These are phyloP conservation scores for Didymella pomorum DNA, from an alignment of 2,329 filamentous ascomycete species.

Conservation along the genomic window DNA sequence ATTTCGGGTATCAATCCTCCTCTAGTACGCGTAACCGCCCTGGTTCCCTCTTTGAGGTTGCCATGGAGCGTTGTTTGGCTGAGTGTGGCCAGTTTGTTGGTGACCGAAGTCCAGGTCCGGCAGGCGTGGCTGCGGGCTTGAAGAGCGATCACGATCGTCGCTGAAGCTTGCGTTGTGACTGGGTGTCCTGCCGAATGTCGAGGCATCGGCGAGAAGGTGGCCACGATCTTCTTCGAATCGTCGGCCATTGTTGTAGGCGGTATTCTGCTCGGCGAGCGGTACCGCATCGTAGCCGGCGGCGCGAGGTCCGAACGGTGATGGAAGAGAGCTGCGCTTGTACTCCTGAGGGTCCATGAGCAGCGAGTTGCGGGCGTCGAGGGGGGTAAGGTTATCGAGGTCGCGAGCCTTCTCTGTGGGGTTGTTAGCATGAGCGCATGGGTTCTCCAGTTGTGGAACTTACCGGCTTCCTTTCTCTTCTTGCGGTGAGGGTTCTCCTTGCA, in stretches of 20 bases:
- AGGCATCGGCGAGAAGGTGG: slow-evolving; percentile 47
- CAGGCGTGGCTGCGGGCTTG: slow-evolving; percentile 41
- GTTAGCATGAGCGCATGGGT: slow-evolving; percentile 37
- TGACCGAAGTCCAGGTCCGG: slow-evolving; percentile 40
- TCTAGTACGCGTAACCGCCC: slow-evolving; percentile 39
- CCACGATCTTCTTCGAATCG: slow-evolving; percentile 40
- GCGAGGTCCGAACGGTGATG: slow-evolving; percentile 40
- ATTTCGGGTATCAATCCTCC: slow-evolving; percentile 21
- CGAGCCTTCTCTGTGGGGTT: slow-evolving; percentile 72
- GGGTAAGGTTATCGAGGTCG: slow-evolving; percentile 83
- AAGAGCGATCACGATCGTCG: slow-evolving; percentile 30
- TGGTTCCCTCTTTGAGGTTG: slow-evolving; percentile 36
- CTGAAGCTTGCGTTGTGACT: slow-evolving; percentile 38
- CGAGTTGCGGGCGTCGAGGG: slow-evolving; percentile 85
- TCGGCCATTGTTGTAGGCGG: slow-evolving; percentile 37
- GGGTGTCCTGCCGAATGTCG: slow-evolving; percentile 41
- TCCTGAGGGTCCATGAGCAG: slow-evolving; percentile 73
- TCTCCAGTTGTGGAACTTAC: slow-evolving; percentile 63
- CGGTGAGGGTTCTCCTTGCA: slow-evolving; percentile 90
- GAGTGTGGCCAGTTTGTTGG: slow-evolving; percentile 30
- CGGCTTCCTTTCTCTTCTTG: slow-evolving; percentile 85
- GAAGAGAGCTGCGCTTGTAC: slow-evolving; percentile 51
- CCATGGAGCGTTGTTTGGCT: slow-evolving; percentile 34
- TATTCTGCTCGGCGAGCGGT: slow-evolving; percentile 48
- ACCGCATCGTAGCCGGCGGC: slow-evolving; percentile 49